These are phyloP conservation scores for Endoconidiophora polonica DNA, from an alignment of 2,329 filamentous ascomycete species.

Conservation along the genomic window DNA sequence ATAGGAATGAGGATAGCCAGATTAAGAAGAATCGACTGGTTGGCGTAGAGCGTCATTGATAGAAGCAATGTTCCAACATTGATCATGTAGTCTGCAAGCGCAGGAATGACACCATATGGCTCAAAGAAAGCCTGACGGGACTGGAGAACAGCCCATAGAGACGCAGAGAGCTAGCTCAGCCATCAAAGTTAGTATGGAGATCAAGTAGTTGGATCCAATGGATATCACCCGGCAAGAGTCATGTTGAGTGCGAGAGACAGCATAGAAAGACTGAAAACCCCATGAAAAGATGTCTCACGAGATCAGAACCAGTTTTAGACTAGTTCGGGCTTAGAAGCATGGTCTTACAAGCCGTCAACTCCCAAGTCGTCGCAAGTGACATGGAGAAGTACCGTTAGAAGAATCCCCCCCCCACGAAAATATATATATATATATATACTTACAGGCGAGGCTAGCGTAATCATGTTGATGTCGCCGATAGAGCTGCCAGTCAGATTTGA, in stretches of 20 bases:
- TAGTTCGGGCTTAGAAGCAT: neutral
- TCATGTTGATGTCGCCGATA: constrained; percentile 70
- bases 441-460: constrained; percentile 76
- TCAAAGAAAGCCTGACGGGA: constrained; percentile 70
- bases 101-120: constrained; percentile 50
- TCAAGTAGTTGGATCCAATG: constrained; percentile 14
- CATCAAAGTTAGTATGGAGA: constrained; percentile 2
- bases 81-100: constrained; percentile 69
- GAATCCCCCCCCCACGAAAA: neutral
- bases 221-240: no score
- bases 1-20: constrained; percentile 59
- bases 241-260: constrained; percentile 1
- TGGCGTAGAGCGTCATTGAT: constrained; percentile 71
- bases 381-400: neutral
- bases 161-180: constrained; percentile 48
- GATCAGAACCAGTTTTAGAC: neutral
- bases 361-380: neutral
- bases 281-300: neutral
- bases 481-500: constrained; percentile 74
- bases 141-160: constrained; percentile 83
- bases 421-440: constrained; percentile 19
- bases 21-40: constrained; percentile 43
- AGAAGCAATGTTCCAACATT: constrained; percentile 71
- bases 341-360: neutral
- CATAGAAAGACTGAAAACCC: neutral